Evolutionary conservation across 1,139 yeast species (phyloP), one percentile per base, ranked within the genome.

Genomic region (Geotrichum bryndzae): DNA sequence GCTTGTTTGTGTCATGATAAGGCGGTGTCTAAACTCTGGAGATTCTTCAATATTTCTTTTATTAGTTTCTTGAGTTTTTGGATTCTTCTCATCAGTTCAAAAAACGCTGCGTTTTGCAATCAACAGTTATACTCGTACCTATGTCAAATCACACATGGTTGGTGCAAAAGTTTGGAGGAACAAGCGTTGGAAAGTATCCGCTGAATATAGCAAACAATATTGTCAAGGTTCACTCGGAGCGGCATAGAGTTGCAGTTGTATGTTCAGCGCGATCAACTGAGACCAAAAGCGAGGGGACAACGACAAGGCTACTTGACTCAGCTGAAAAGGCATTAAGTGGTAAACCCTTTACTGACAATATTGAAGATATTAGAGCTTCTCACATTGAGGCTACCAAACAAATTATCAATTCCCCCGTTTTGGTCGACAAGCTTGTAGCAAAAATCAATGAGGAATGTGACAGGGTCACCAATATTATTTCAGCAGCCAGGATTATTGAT

Each of bases 171-270:
- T 94, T 90, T 70, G 99, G 99, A 53, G 99, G 99, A 59, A 94
- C 99, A n/a, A 87, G 96, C 54, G 97, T 94, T 50, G 99, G 99
- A 38, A 94, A 94, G 73, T 92, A 92, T 74, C 90, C 97, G 6
- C 84, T 81, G 60, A 83, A 86, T 66, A 94, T 94, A 61, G 92
- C 91, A 22, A 88, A 88, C 66, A 90, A 90, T 67, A 90, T 94
- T 59, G 88, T 91, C 61, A 84, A 84, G 70, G 84, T 79, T 45
- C 89, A 85, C 72, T 79, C 85, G 50, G 72, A 80, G 56, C 76
- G 78, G 31, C 82, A 83, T 69, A 81, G 87, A 61, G 96, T 92
- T n/a, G 97, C 96, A 1, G 96, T 94, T 31, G 99, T 94, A 3
- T 94, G 99, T 73, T 88, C 96, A 46, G 99, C 99, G 3, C 82